A percentile compares a stretch with the other conserved stretches of the same genome.
Conservation (phyloP, 139 green algal species). For the Tetraselmis chui region DNA sequence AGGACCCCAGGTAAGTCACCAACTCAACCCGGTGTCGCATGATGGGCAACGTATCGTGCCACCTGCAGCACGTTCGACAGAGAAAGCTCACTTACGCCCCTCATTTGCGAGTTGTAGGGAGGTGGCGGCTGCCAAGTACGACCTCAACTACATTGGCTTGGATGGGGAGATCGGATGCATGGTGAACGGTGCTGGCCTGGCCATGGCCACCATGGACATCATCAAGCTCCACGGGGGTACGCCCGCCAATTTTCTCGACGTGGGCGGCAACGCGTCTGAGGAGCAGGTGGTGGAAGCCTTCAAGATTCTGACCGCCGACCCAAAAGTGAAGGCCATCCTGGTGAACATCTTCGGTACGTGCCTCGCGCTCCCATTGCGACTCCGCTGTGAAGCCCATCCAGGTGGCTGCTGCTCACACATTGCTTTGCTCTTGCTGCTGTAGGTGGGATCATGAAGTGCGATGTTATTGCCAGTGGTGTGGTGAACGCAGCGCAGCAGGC, state of each 20-base stretch:
- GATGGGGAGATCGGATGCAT: not conserved
- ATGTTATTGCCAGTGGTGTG: conserved; percentile 96
- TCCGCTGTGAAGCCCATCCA: not conserved
- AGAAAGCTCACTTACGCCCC: too few species aligned
- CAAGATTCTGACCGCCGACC: not conserved
- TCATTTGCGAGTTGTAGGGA: too few species aligned
- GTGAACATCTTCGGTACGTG: conserved; percentile 10
- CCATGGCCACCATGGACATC: not conserved
- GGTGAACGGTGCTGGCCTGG: not conserved
- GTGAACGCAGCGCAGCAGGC: conserved; percentile 89
- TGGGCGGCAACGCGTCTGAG: not conserved
- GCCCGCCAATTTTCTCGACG: not conserved
- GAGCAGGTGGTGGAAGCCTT: not conserved
- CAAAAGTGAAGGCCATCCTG: not conserved
- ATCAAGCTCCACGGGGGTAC: not conserved
- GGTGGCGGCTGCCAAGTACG: conserved; percentile 31
- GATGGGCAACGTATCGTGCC: too few species aligned
- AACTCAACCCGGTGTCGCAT: too few species aligned
- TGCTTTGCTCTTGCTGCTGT: not conserved
- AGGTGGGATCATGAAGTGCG: conserved; percentile 97
- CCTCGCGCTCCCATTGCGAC: not conserved
- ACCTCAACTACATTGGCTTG: not conserved
- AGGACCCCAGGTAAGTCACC: not conserved
- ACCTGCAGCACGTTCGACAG: too few species aligned
- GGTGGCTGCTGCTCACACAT: not conserved